Conservation (phyloP, 148 eudicot genomes). For the Rhododendron simsii region DNA sequence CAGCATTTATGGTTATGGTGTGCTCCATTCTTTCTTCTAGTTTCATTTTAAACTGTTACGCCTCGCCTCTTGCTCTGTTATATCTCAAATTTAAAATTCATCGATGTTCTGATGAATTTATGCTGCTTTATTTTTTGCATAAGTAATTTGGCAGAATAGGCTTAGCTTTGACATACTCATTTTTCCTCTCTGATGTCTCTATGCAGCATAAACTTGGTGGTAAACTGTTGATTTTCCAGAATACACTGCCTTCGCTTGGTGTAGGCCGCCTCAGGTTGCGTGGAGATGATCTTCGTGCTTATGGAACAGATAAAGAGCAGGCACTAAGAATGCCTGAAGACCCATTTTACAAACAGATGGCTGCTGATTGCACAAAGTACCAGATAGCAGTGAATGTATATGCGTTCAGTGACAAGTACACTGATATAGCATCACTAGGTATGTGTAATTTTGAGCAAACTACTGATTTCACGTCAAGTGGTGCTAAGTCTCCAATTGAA, state of each 20-base stretch:
- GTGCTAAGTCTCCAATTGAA: neutral
- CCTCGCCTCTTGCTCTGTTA: neutral
- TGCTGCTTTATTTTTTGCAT: neutral
- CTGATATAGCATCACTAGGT: conserved; percentile 94
- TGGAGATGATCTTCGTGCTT: conserved; percentile 74
- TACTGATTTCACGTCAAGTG: neutral
- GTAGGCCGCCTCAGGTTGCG: conserved; percentile 88
- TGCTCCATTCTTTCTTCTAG: conserved; percentile 14
- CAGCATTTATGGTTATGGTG: conserved; percentile 93
- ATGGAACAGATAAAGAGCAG: conserved; percentile 97
- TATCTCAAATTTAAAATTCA: neutral
- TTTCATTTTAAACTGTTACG: neutral
- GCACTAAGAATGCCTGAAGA: conserved; percentile 79
- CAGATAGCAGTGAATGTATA: conserved; percentile 89
- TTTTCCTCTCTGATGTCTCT: neutral
- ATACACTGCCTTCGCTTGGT: conserved; percentile 86
- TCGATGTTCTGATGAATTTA: conserved; percentile 1
- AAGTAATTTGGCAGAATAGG: neutral
- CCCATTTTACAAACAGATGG: conserved; percentile 99
- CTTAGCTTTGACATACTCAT: conserved; percentile 10
- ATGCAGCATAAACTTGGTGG: conserved; percentile 94
- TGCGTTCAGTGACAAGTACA: conserved; percentile 96
- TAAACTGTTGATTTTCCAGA: conserved; percentile 92
- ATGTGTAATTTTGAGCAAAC: conserved; percentile 14
- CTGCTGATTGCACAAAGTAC: conserved; percentile 90